A percentile compares a stretch with the other conserved stretches of the same genome.
Evolutionary conservation across 2,329 filamentous ascomycete genomes (phyloP).

Genomic region (Furcasterigmium furcatum): DNA sequence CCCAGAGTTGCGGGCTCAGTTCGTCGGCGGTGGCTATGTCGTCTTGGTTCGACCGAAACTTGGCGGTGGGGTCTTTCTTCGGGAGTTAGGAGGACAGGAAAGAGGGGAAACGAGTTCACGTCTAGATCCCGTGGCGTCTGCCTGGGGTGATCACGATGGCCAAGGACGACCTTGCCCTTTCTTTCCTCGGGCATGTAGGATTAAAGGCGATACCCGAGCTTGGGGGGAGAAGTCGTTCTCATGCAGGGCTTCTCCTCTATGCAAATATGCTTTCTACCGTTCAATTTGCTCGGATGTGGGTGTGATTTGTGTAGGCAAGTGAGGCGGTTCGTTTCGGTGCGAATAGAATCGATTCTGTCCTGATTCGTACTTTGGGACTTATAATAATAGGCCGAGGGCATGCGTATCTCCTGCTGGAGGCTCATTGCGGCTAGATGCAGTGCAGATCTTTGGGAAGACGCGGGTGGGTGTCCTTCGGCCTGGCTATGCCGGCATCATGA

Average conservation of each 20-base stretch:
- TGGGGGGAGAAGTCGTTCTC: background rate
- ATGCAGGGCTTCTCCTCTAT: background rate
- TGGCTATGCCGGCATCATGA: too few relatives aligned
- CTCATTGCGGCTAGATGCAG: too few relatives aligned
- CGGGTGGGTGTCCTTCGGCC: too few relatives aligned
- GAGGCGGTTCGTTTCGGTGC: too few relatives aligned
- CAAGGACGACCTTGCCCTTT: conserved; percentile 1
- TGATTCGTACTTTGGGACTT: too few relatives aligned
- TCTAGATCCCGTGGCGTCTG: background rate
- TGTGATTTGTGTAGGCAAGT: too few relatives aligned
- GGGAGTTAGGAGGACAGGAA: background rate
- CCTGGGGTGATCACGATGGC: conserved; percentile 14
- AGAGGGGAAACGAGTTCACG: background rate
- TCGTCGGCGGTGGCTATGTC: too few relatives aligned
- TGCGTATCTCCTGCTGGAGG: too few relatives aligned
- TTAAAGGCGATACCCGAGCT: conserved; percentile 4
- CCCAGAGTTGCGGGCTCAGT: background rate
- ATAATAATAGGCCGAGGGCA: too few relatives aligned
- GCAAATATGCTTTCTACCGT: background rate
- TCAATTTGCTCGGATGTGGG: background rate
- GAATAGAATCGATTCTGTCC: too few relatives aligned
- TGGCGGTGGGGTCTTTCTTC: background rate
- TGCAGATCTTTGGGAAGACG: too few relatives aligned
- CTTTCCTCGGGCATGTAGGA: conserved; percentile 1
- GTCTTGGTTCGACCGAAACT: background rate